Evolutionary conservation across 2,329 filamentous ascomycete genomes (phyloP).

Genomic region (Coccinonectria pachysandricola): DNA sequence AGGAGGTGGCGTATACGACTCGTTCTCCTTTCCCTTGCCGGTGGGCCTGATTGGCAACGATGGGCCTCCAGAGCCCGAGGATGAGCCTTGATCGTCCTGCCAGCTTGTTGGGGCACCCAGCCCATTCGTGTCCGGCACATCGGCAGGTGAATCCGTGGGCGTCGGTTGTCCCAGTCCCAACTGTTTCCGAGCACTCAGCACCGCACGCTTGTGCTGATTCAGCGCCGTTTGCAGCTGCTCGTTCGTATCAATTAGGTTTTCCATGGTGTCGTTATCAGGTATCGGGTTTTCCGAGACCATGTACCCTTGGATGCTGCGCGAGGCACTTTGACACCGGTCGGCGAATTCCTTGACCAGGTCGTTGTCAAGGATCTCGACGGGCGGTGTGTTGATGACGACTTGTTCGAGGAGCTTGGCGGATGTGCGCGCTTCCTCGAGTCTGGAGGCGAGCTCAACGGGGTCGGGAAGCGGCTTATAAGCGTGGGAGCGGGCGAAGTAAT

Average conservation of each 20-base stretch:
- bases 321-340: slow-evolving; percentile 72
- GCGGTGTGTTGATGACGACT: slow-evolving; percentile 75
- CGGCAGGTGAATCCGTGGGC: slow-evolving; percentile 18
- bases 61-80: slow-evolving; percentile 8
- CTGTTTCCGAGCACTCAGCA: slow-evolving; percentile 53
- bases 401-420: slow-evolving; percentile 89
- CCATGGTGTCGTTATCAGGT: slow-evolving; percentile 89
- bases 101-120: slow-evolving; percentile 16
- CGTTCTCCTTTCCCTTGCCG: slow-evolving; percentile 27
- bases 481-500: slow-evolving; percentile 47
- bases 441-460: slow-evolving; percentile 65
- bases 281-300: slow-evolving; percentile 69
- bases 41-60: slow-evolving; percentile 10
- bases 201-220: slow-evolving; percentile 73
- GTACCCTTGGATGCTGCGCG: slow-evolving; percentile 73
- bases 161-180: slow-evolving; percentile 29
- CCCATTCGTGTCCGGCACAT: slow-evolving; percentile 20
- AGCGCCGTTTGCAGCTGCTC: slow-evolving; percentile 78
- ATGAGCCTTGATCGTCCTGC: slow-evolving; percentile 7
- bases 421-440: slow-evolving; percentile 82
- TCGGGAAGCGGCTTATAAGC: slow-evolving; percentile 46
- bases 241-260: slow-evolving; percentile 87
- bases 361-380: slow-evolving; percentile 63
- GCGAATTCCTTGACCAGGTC: slow-evolving; percentile 92
- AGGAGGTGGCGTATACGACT: slow-evolving; percentile 16